Conservation (phyloP, 2,329 filamentous ascomycete species). For the Trichophyton rubrum region DNA sequence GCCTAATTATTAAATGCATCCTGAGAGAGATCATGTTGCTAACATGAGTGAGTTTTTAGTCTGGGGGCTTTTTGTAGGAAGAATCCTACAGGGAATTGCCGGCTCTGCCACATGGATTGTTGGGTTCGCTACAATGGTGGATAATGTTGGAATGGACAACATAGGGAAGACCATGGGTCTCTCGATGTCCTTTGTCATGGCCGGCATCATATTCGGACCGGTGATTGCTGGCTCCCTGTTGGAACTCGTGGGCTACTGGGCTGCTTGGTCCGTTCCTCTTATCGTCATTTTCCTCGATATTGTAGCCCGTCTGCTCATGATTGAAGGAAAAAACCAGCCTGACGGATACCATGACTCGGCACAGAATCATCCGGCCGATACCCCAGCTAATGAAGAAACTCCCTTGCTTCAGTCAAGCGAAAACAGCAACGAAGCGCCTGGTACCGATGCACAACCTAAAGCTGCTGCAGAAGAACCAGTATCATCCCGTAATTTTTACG, state of each 20-base stretch:
- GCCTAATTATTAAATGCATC: not conserved
- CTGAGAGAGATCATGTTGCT: too few species aligned
- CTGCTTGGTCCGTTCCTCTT: not conserved
- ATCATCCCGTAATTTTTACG: not conserved
- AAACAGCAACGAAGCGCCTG: not conserved
- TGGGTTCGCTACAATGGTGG: not conserved
- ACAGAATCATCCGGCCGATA: not conserved
- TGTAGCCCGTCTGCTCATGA: not conserved
- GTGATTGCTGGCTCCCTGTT: not conserved
- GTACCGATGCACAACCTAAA: not conserved
- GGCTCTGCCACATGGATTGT: not conserved
- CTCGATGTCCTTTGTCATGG: not conserved
- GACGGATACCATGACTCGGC: not conserved
- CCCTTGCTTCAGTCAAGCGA: not conserved
- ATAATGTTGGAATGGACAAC: not conserved
- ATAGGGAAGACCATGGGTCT: not conserved
- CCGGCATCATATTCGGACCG: not conserved
- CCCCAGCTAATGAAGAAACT: not conserved
- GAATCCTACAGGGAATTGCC: not conserved
- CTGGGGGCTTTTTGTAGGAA: not conserved
- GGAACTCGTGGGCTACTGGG: not conserved
- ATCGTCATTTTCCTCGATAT: not conserved
- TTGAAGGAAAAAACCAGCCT: not conserved
- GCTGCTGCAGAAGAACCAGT: not conserved
- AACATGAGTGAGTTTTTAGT: not conserved